Evolutionary conservation across 805 yeast genomes (phyloP).

Genomic region (Barnettozyma populi): DNA sequence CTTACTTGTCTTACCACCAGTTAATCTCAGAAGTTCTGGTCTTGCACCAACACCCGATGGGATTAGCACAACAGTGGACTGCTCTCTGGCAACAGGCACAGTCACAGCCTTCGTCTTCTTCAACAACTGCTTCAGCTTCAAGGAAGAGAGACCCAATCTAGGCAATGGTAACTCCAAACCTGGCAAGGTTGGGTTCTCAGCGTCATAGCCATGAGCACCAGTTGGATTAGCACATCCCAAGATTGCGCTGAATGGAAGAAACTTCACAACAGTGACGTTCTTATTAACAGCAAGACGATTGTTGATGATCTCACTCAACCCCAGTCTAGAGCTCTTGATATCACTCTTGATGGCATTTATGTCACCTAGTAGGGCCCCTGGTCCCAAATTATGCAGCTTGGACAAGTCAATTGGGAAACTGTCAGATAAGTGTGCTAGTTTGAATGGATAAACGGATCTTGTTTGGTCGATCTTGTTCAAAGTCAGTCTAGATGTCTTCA

Average conservation of each 20-base stretch:
- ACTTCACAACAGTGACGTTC: constrained; percentile 68
- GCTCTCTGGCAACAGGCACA: constrained; percentile 69
- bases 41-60: constrained; percentile 35
- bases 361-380: constrained; percentile 27
- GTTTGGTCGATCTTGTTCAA: constrained; percentile 65
- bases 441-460: constrained; percentile 88
- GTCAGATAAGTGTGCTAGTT: constrained; percentile 64
- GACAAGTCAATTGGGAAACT: constrained; percentile 51
- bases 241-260: constrained; percentile 63
- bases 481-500: constrained; percentile 67
- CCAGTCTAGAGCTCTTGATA: constrained; percentile 60
- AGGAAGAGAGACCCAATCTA: constrained; percentile 62
- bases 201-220: constrained; percentile 63
- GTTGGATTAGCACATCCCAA: constrained; percentile 60
- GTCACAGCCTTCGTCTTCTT: constrained; percentile 41
- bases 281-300: constrained; percentile 71
- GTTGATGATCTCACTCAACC: constrained; percentile 73
- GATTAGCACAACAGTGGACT: constrained; percentile 65
- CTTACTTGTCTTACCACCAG: constrained; percentile 71
- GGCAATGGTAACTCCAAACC: constrained; percentile 77
- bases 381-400: constrained; percentile 26
- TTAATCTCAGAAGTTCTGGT: constrained; percentile 65
- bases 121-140: constrained; percentile 59
- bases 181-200: constrained; percentile 58
- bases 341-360: constrained; percentile 45